Evolutionary conservation across 164 flowering plant species (phyloP).

Genomic region (Amborella trichopoda): DNA sequence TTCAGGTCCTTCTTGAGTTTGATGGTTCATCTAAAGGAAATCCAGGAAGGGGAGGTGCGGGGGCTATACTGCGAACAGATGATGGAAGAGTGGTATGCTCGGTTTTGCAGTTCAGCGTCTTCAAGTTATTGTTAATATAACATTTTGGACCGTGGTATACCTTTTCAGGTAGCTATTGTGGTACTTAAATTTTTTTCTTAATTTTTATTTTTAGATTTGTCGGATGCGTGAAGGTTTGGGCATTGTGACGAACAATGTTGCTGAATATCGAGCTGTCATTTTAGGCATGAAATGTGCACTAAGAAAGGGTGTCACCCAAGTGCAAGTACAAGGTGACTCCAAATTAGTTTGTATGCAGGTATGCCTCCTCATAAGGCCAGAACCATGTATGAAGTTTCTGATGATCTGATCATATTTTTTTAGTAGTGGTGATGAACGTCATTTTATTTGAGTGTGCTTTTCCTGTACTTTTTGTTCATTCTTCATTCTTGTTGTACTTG

Average conservation of each 20-base stretch:
- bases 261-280: constrained; percentile 70
- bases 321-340: constrained; percentile 73
- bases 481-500: too few species aligned
- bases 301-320: constrained; percentile 44
- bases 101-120: too few species aligned
- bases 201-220: constrained; percentile 35
- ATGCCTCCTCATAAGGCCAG: too few species aligned
- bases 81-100: constrained; percentile 70
- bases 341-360: constrained; percentile 89
- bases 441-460: too few species aligned
- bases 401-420: too few species aligned
- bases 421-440: too few species aligned
- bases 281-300: constrained; percentile 73
- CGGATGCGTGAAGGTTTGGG: constrained; percentile 77
- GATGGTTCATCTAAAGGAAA: constrained; percentile 98
- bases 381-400: too few species aligned
- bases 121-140: too few species aligned
- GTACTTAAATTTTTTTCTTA: too few species aligned
- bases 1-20: constrained; percentile 77
- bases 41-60: constrained; percentile 93
- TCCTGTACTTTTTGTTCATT: too few species aligned
- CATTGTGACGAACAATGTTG: constrained; percentile 56
- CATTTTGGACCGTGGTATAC: too few species aligned
- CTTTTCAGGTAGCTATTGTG: too few species aligned
- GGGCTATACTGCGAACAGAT: constrained; percentile 59